Conservation (phyloP, 768 basidiomycete genomes). For the Tulasnella sp. region DNA sequence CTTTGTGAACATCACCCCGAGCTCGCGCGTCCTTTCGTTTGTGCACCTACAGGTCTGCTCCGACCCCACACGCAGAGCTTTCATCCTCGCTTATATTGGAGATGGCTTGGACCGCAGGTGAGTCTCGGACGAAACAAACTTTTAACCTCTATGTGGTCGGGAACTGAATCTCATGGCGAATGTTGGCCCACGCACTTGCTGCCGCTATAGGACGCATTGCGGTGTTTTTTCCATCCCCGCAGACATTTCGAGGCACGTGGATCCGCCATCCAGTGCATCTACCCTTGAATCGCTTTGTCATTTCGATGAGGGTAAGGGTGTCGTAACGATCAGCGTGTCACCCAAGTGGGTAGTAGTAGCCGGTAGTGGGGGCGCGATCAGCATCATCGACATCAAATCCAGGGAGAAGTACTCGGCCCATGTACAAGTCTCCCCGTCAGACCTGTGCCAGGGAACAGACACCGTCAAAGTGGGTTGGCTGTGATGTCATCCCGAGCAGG, state of each 20-base stretch:
- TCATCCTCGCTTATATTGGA: slow-evolving; percentile 4
- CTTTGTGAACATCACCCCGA: not conserved
- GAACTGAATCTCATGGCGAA: slow-evolving; percentile 3
- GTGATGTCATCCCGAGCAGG: too few species aligned
- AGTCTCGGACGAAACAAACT: not conserved
- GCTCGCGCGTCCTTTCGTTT: not conserved
- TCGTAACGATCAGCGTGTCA: slow-evolving; percentile 1
- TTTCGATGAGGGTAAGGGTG: not conserved
- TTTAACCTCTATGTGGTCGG: not conserved
- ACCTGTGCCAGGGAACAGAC: not conserved
- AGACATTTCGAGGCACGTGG: too few species aligned
- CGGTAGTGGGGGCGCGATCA: not conserved
- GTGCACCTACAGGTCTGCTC: slow-evolving; percentile 1
- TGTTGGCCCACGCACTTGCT: too few species aligned
- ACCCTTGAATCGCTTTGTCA: not conserved
- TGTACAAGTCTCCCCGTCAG: not conserved
- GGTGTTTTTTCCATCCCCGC: slow-evolving; percentile 4
- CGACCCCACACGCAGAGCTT: not conserved
- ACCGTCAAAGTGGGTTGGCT: too few species aligned
- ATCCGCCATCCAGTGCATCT: too few species aligned
- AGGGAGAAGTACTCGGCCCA: not conserved
- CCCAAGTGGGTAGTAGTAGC: not conserved
- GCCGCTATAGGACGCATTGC: not conserved
- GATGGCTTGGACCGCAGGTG: slow-evolving; percentile 9
- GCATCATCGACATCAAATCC: not conserved